Evolutionary conservation across 768 basidiomycete genomes (phyloP).

Genomic region (Paxillus rubicundulus): DNA sequence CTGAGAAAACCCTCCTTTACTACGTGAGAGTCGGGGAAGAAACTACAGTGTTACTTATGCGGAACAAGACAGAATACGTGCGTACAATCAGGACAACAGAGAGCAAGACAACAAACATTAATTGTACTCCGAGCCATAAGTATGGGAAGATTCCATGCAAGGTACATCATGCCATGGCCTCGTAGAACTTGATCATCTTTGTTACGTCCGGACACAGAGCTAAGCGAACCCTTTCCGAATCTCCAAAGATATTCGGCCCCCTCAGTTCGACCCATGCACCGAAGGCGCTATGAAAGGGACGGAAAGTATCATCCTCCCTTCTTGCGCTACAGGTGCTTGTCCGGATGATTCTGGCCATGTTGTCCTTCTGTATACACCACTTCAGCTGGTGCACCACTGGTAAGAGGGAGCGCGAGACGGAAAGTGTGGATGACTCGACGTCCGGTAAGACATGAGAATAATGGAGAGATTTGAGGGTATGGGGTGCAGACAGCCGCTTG

Average conservation of each 20-base stretch:
- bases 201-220: conserved; percentile 66
- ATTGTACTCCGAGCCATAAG: background rate
- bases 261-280: conserved; percentile 57
- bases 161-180: conserved; percentile 39
- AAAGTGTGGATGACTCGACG: conserved; percentile 54
- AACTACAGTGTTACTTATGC: no score
- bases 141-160: no score
- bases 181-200: conserved; percentile 60
- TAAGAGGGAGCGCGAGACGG: conserved; percentile 58
- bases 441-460: conserved; percentile 58
- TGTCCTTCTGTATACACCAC: conserved; percentile 67
- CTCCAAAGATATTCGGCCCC: conserved; percentile 49
- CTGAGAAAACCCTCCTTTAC: no score
- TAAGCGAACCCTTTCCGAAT: conserved; percentile 63
- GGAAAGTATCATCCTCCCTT: conserved; percentile 13
- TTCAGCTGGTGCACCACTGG: conserved; percentile 66
- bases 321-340: conserved; percentile 34
- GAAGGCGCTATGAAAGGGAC: conserved; percentile 36
- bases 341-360: conserved; percentile 56
- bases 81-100: background rate
- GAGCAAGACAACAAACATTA: background rate
- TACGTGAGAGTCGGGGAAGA: no score
- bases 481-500: conserved; percentile 39
- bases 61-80: background rate
- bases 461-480: conserved; percentile 45